phyloP scores from a whole-genome alignment of 768 basidiomycete species.

The Lepiota subincarnata region DNA sequence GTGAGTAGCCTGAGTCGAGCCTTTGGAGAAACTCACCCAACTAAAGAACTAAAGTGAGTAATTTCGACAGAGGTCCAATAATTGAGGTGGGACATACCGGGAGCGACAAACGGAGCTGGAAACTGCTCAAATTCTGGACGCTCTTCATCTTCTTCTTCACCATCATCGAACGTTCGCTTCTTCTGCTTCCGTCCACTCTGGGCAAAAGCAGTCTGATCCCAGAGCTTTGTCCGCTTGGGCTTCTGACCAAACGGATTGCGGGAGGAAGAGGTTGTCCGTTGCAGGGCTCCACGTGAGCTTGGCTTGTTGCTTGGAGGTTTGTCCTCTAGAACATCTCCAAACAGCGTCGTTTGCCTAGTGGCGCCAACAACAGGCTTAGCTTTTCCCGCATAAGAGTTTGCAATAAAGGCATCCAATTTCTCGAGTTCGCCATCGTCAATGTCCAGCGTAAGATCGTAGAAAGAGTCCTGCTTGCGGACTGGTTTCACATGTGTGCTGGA shows the following conservation, averaged over 20 bases:
- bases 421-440: slow-evolving; percentile 52
- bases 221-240: slow-evolving; percentile 69
- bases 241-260: slow-evolving; percentile 49
- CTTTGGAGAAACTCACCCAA: slow-evolving; percentile 42
- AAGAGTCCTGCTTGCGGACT: slow-evolving; percentile 36
- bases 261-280: slow-evolving; percentile 36
- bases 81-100: slow-evolving; percentile 43
- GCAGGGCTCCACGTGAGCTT: slow-evolving; percentile 31
- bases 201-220: slow-evolving; percentile 89
- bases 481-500: slow-evolving; percentile 11
- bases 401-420: slow-evolving; percentile 49
- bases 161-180: slow-evolving; percentile 37
- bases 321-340: slow-evolving; percentile 50
- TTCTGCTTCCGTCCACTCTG: slow-evolving; percentile 70
- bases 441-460: slow-evolving; percentile 53
- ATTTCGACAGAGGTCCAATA: neutral
- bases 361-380: slow-evolving; percentile 39
- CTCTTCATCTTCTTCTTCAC: slow-evolving; percentile 56
- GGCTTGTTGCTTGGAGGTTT: slow-evolving; percentile 29
- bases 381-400: slow-evolving; percentile 41
- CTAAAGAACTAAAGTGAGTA: slow-evolving; percentile 23
- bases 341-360: slow-evolving; percentile 58
- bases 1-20: slow-evolving; percentile 1
- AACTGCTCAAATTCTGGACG: slow-evolving; percentile 75
- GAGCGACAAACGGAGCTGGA: slow-evolving; percentile 66